These are phyloP conservation scores for Pyronema omphalodes DNA, from an alignment of 495 filamentous ascomycete species.

Conservation along the genomic window DNA sequence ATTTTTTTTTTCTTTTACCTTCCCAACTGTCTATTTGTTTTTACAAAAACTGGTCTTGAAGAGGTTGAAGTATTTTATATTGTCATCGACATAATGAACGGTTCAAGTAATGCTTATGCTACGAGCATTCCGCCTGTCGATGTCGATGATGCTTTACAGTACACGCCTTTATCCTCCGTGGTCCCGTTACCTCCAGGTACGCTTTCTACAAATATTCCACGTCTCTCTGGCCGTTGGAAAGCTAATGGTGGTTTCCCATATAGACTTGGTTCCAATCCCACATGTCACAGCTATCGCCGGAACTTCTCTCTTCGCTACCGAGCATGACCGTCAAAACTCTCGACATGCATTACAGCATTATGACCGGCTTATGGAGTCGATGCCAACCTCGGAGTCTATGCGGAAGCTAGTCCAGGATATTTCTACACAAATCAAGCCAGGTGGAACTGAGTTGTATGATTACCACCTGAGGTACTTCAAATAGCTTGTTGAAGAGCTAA, in stretches of 20 bases:
- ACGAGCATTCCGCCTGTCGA: conserved; percentile 17
- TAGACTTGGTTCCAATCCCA: conserved; percentile 57
- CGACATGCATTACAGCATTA: conserved; percentile 31
- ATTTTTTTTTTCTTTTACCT: background rate
- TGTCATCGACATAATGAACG: background rate
- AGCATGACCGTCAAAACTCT: conserved; percentile 26
- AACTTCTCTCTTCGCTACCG: conserved; percentile 30
- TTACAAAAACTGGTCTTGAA: background rate
- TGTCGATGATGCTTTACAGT: conserved; percentile 75
- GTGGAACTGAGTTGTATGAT: conserved; percentile 17
- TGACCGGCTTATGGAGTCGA: conserved; percentile 31
- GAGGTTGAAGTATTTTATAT: background rate
- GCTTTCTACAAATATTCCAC: conserved; percentile 1
- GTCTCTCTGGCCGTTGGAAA: background rate
- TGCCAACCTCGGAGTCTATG: conserved; percentile 17
- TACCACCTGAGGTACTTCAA: background rate
- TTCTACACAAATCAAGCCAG: conserved; percentile 20
- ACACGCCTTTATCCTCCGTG: conserved; percentile 77
- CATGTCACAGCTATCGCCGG: conserved; percentile 29
- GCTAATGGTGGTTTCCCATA: background rate
- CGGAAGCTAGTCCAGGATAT: conserved; percentile 17
- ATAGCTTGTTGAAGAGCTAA: conserved; percentile 1
- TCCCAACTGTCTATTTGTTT: background rate
- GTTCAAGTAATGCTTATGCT: background rate
- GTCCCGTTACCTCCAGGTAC: conserved; percentile 71